Conservation (phyloP, 2,329 filamentous ascomycete species). For the Lecanicillium sp. region DNA sequence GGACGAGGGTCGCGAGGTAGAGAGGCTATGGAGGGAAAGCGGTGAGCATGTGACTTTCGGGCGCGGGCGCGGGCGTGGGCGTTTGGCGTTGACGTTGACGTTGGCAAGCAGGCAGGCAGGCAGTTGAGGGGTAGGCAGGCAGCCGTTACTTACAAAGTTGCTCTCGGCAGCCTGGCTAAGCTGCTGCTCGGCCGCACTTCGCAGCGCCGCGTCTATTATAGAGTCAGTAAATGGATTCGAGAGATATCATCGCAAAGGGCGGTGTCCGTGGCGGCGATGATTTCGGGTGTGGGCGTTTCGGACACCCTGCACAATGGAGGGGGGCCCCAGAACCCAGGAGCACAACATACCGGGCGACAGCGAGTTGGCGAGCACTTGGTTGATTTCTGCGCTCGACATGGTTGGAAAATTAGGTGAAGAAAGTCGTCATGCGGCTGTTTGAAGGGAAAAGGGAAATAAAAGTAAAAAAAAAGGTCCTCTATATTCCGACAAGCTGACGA, state of each 20-base stretch:
- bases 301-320: slow-evolving; percentile 12
- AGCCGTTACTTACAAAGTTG: slow-evolving; percentile 69
- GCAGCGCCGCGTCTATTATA: slow-evolving; percentile 73
- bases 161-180: slow-evolving; percentile 85
- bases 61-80: slow-evolving; percentile 13
- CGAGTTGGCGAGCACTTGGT: slow-evolving; percentile 94
- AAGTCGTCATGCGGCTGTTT: slow-evolving; percentile 33
- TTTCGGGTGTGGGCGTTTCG: slow-evolving; percentile 10
- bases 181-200: slow-evolving; percentile 89
- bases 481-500: neutral
- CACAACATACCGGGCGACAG: slow-evolving; percentile 76
- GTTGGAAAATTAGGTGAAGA: slow-evolving; percentile 30
- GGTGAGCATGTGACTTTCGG: slow-evolving; percentile 22
- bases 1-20: slow-evolving; percentile 88
- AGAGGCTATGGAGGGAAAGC: slow-evolving; percentile 56
- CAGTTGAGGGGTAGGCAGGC: slow-evolving; percentile 18
- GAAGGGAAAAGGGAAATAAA: slow-evolving; percentile 17
- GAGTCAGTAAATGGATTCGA: slow-evolving; percentile 26
- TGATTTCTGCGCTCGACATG: slow-evolving; percentile 84
- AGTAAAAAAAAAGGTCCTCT: slow-evolving; percentile 14
- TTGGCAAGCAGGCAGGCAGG: slow-evolving; percentile 13
- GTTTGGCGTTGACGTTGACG: slow-evolving; percentile 12
- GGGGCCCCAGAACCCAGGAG: too few species aligned
- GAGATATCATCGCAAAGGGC: neutral
- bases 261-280: slow-evolving; percentile 10